Percentiles rank a stretch among this genome's conserved stretches.
These are phyloP conservation scores for Galerina marginata DNA, from an alignment of 768 basidiomycete species.

Conservation along the genomic window DNA sequence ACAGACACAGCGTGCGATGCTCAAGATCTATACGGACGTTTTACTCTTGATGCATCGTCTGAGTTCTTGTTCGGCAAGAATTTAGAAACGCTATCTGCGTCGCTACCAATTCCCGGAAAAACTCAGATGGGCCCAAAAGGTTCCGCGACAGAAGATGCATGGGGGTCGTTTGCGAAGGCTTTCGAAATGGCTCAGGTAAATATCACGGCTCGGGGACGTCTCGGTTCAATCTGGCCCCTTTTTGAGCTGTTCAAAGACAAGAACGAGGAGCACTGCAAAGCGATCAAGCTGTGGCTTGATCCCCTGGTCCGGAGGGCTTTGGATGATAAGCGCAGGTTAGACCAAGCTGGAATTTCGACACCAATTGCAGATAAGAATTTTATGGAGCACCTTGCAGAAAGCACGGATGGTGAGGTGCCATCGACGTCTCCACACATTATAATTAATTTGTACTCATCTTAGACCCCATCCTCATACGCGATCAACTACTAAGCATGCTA, in stretches of 20 bases:
- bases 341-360: slow-evolving; percentile 43
- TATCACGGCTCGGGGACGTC: slow-evolving; percentile 51
- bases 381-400: slow-evolving; percentile 68
- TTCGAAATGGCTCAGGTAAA: slow-evolving; percentile 64
- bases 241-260: slow-evolving; percentile 64
- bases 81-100: slow-evolving; percentile 60
- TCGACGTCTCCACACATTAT: not conserved
- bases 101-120: slow-evolving; percentile 55
- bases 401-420: slow-evolving; percentile 57
- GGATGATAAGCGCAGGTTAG: slow-evolving; percentile 44
- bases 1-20: slow-evolving; percentile 56
- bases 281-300: slow-evolving; percentile 65
- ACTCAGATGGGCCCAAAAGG: slow-evolving; percentile 60
- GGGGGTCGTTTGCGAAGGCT: slow-evolving; percentile 65
- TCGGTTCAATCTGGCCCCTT: slow-evolving; percentile 66
- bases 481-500: slow-evolving; percentile 79
- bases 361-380: slow-evolving; percentile 62
- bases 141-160: slow-evolving; percentile 60
- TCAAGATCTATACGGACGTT: slow-evolving; percentile 71
- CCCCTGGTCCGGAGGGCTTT: slow-evolving; percentile 64
- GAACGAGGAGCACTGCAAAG: slow-evolving; percentile 49
- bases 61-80: slow-evolving; percentile 76
- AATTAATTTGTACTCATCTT: slow-evolving; percentile 2
- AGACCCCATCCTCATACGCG: slow-evolving; percentile 73
- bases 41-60: slow-evolving; percentile 73